Percentiles rank a stretch among this genome's conserved stretches.
These are phyloP conservation scores for Alliaria petiolata DNA, from an alignment of 345 rosid genomes.

Conservation along the genomic window DNA sequence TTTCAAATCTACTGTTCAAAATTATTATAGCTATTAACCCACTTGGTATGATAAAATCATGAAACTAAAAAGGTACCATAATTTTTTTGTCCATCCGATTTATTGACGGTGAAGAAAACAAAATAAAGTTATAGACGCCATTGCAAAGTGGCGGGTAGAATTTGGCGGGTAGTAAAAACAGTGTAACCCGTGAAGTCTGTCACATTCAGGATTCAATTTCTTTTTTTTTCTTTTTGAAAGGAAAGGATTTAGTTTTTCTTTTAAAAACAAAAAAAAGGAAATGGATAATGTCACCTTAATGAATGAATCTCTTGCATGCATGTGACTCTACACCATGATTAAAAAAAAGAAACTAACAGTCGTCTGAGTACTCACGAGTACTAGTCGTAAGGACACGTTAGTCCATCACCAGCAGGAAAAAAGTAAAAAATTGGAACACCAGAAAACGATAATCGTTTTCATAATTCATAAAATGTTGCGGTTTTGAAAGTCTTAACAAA, in stretches of 20 bases:
- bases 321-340: conserved; percentile 22
- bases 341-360: neutral
- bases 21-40: neutral
- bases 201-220: neutral
- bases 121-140: conserved; percentile 7
- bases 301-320: conserved; percentile 27
- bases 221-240: too few relatives aligned
- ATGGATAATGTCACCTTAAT: conserved; percentile 21
- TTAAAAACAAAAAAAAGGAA: neutral
- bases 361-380: conserved; percentile 3
- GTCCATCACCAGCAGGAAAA: neutral
- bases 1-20: neutral
- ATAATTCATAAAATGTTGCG: too few relatives aligned
- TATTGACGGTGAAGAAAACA: too few relatives aligned
- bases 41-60: neutral
- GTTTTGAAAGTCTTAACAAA: too few relatives aligned
- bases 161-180: conserved; percentile 26
- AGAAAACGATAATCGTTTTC: neutral
- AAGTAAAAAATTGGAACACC: neutral
- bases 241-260: too few relatives aligned
- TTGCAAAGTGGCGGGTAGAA: conserved; percentile 9
- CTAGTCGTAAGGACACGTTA: neutral
- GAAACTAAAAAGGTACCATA: neutral
- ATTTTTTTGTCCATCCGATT: too few relatives aligned
- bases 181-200: conserved; percentile 32